Evolutionary conservation across 2,329 filamentous ascomycete species (phyloP).

Genomic region (Lasiodiplodia theobromae): DNA sequence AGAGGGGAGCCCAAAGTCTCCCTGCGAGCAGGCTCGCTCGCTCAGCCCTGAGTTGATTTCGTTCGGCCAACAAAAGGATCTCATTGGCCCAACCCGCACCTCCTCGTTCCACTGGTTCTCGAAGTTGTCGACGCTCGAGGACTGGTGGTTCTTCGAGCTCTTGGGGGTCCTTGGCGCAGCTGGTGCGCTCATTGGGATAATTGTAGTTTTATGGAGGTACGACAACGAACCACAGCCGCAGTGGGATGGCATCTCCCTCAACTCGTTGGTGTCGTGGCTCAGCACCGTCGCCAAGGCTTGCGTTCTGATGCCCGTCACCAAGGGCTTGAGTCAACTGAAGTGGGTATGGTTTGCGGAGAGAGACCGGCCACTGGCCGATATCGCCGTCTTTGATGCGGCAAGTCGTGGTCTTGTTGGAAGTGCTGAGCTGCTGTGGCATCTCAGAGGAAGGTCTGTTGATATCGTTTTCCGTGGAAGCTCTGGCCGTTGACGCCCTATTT

Average conservation of each 20-base stretch:
- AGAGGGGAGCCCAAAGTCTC: neutral
- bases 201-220: neutral
- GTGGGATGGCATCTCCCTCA: neutral
- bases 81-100: neutral
- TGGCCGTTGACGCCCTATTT: neutral
- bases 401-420: neutral
- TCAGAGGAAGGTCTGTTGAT: neutral
- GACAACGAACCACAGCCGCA: neutral
- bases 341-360: neutral
- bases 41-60: neutral
- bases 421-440: neutral
- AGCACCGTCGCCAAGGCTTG: neutral
- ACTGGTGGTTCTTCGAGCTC: neutral
- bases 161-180: neutral
- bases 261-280: neutral
- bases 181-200: neutral
- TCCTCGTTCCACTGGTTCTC: neutral
- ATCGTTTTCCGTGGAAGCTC: neutral
- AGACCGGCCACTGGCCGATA: neutral
- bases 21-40: neutral
- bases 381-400: neutral
- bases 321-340: neutral
- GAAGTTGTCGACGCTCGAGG: neutral
- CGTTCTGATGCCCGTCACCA: neutral
- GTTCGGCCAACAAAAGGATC: neutral